A percentile compares a stretch with the other conserved stretches of the same genome.
Conservation (phyloP, 306 rosid species). For the Lathyrus tuberosus region DNA sequence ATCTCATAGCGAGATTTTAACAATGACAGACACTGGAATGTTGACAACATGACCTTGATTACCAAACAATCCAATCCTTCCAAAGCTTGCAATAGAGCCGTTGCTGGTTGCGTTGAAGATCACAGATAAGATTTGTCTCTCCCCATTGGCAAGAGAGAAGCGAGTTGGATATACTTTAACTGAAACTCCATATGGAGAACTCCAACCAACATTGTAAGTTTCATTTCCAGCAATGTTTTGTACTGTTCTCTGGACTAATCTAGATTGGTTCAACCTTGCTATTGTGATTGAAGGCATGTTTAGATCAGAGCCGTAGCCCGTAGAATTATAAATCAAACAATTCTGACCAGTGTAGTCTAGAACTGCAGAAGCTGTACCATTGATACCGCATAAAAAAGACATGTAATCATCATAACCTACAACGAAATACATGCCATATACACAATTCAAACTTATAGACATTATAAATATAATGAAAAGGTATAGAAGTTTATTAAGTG, state of each 20-base stretch:
- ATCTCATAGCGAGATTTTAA: constrained; percentile 51
- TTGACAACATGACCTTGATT: constrained; percentile 76
- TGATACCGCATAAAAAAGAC: constrained; percentile 85
- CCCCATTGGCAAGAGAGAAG: constrained; percentile 60
- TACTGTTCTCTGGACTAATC: constrained; percentile 63
- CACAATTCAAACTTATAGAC: constrained; percentile 4
- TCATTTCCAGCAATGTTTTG: constrained; percentile 71
- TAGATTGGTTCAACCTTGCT: constrained; percentile 71
- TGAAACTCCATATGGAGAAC: constrained; percentile 80
- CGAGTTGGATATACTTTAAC: constrained; percentile 67
- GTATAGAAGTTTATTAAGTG: not conserved
- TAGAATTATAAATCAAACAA: constrained; percentile 62
- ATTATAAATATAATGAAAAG: not conserved
- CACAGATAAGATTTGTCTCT: constrained; percentile 66
- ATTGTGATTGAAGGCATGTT: constrained; percentile 92
- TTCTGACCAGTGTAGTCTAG: constrained; percentile 76
- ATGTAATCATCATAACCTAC: constrained; percentile 82
- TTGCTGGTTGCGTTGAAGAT: constrained; percentile 63
- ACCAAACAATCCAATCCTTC: constrained; percentile 93
- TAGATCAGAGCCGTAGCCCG: constrained; percentile 66
- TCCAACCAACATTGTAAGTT: constrained; percentile 76
- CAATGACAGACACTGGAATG: constrained; percentile 76
- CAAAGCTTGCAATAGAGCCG: constrained; percentile 77
- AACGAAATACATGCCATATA: not conserved
- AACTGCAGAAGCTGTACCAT: constrained; percentile 79